phyloP scores from a whole-genome alignment of 1,284 basidiomycete species.

The Amylostereum areolatum region DNA sequence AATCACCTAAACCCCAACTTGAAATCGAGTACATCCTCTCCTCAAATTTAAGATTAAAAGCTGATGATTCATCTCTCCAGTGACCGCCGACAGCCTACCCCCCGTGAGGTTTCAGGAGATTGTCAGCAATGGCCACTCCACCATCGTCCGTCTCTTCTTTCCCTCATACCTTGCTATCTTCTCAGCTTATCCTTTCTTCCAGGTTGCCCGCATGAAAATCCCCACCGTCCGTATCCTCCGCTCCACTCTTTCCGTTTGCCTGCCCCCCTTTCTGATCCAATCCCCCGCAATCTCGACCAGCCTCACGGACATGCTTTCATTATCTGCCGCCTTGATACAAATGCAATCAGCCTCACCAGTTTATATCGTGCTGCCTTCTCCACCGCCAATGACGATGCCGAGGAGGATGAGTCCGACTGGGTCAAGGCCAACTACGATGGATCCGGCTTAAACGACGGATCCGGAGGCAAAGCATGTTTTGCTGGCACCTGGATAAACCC shows the following conservation, averaged over 20 bases:
- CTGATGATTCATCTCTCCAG: no score
- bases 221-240: conserved; percentile 82
- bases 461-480: conserved; percentile 70
- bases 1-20: no score
- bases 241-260: neutral
- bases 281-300: conserved; percentile 30
- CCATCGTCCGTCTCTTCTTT: conserved; percentile 42
- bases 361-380: conserved; percentile 99
- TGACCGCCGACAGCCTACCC: conserved; percentile 28
- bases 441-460: conserved; percentile 79
- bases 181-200: conserved; percentile 5
- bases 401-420: conserved; percentile 83
- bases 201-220: conserved; percentile 92
- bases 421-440: conserved; percentile 79
- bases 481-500: conserved; percentile 89
- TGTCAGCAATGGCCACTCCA: conserved; percentile 57
- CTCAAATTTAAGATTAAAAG: no score
- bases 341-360: conserved; percentile 91
- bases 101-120: conserved; percentile 69
- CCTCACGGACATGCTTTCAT: conserved; percentile 83
- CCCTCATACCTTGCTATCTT: conserved; percentile 8
- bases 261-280: conserved; percentile 12
- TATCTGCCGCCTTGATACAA: conserved; percentile 92
- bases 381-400: conserved; percentile 71
- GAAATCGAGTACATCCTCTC: no score